Conservation (phyloP, 257 asterid species). For the Plantago ovata region DNA sequence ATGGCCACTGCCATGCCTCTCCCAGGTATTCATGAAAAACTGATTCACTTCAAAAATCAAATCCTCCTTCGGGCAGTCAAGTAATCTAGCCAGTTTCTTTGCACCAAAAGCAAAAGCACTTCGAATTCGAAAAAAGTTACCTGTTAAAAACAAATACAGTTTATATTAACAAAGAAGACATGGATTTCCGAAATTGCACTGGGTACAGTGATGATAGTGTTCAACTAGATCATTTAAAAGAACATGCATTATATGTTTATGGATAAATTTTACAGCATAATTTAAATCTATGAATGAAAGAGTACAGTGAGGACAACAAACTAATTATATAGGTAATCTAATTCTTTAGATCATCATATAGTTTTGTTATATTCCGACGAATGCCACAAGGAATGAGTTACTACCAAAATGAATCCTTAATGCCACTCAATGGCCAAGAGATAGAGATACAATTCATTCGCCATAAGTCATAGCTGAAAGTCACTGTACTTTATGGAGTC, state of each 20-base stretch:
- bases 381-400: too few species aligned
- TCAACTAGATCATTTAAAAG: constrained; percentile 9
- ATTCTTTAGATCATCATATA: too few species aligned
- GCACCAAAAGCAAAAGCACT: constrained; percentile 98
- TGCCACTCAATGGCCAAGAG: too few species aligned
- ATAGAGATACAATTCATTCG: too few species aligned
- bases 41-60: constrained; percentile 64
- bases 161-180: constrained; percentile 8
- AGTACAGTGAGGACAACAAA: not conserved
- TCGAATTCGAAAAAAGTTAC: constrained; percentile 81
- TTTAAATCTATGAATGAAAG: not conserved
- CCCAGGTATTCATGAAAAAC: constrained; percentile 89
- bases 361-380: too few species aligned
- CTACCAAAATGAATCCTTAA: too few species aligned
- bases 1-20: constrained; percentile 81
- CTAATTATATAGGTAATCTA: too few species aligned
- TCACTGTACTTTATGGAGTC: too few species aligned
- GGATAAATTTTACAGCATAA: not conserved
- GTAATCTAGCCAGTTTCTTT: constrained; percentile 70
- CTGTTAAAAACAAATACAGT: constrained; percentile 41
- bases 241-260: not conserved
- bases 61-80: constrained; percentile 67
- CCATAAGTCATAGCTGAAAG: too few species aligned
- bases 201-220: not conserved
- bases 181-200: constrained; percentile 2